A percentile compares a stretch with the other conserved stretches of the same genome.
Evolutionary conservation across 371 early-diverging fungal species (phyloP).

Genomic region (Mortierella sp.): DNA sequence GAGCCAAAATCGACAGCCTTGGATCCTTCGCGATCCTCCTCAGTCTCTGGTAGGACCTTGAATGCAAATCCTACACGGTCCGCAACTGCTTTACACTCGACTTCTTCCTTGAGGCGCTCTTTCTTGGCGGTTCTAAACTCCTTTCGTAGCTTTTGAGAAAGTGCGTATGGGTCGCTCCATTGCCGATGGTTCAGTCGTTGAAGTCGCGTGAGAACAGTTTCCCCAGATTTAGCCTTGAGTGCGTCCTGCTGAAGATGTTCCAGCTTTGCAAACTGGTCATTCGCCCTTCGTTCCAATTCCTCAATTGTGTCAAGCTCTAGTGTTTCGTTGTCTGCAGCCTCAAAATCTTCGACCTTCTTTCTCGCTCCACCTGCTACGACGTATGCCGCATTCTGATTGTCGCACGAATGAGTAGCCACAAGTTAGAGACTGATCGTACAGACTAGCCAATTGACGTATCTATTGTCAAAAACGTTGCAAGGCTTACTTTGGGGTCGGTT

Average conservation of each 20-base stretch:
- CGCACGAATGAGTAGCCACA: not conserved
- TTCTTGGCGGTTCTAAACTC: conserved; percentile 68
- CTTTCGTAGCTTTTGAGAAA: conserved; percentile 77
- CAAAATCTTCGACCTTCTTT: conserved; percentile 80
- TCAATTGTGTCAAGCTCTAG: conserved; percentile 47
- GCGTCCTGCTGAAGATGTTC: conserved; percentile 74
- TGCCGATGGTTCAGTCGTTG: conserved; percentile 68
- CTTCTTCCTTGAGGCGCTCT: conserved; percentile 25
- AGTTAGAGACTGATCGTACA: not conserved
- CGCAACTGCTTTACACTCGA: conserved; percentile 34
- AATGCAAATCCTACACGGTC: conserved; percentile 38
- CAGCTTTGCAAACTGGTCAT: conserved; percentile 75
- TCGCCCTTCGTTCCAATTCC: conserved; percentile 68
- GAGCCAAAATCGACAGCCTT: conserved; percentile 25
- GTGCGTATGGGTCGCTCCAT: conserved; percentile 83
- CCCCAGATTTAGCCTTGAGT: conserved; percentile 59
- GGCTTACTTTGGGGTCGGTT: conserved; percentile 90
- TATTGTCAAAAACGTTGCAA: too few relatives aligned
- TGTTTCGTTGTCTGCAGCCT: conserved; percentile 77
- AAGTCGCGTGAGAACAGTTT: conserved; percentile 67
- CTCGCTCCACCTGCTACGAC: conserved; percentile 81
- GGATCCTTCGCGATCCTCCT: conserved; percentile 23
- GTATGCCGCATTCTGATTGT: conserved; percentile 78
- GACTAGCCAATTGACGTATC: too few relatives aligned
- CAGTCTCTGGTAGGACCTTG: conserved; percentile 38